A percentile compares a stretch with the other conserved stretches of the same genome.
Evolutionary conservation across 2,329 filamentous ascomycete genomes (phyloP).

Genomic region (Didymella segeticola): DNA sequence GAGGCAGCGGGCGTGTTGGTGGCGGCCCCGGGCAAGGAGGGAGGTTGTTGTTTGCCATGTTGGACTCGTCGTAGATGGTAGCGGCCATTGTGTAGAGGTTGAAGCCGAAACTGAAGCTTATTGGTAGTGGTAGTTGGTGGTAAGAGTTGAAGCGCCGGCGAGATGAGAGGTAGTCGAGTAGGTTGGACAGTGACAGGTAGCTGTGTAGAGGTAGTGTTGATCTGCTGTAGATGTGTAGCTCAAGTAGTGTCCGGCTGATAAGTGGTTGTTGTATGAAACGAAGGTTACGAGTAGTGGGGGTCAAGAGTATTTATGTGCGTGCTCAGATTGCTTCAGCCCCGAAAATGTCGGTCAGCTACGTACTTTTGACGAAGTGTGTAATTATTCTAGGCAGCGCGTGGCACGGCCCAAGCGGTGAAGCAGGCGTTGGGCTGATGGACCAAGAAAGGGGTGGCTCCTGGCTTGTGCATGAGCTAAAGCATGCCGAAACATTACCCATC

Average conservation of each 20-base stretch:
- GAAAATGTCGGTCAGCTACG: conserved; percentile 52
- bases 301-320: conserved; percentile 50
- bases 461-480: conserved; percentile 47
- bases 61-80: conserved; percentile 47
- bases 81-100: conserved; percentile 40
- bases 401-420: conserved; percentile 50
- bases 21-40: conserved; percentile 57
- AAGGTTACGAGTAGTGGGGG: conserved; percentile 37
- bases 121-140: conserved; percentile 9
- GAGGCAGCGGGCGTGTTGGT: conserved; percentile 56
- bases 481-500: conserved; percentile 49
- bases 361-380: conserved; percentile 50
- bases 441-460: conserved; percentile 49
- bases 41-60: conserved; percentile 51
- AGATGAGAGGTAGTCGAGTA: conserved; percentile 14
- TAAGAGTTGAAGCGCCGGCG: conserved; percentile 13
- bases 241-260: conserved; percentile 32
- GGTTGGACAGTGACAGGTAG: conserved; percentile 20
- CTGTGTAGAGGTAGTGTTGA: conserved; percentile 16
- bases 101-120: conserved; percentile 18
- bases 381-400: conserved; percentile 46
- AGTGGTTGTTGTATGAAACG: conserved; percentile 40
- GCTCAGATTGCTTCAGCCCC: conserved; percentile 43
- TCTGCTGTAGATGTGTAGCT: conserved; percentile 28
- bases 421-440: conserved; percentile 48